Evolutionary conservation across 164 flowering plant species (phyloP), one percentile per base, ranked within the genome.

Genomic region (Litsea cubeba): DNA sequence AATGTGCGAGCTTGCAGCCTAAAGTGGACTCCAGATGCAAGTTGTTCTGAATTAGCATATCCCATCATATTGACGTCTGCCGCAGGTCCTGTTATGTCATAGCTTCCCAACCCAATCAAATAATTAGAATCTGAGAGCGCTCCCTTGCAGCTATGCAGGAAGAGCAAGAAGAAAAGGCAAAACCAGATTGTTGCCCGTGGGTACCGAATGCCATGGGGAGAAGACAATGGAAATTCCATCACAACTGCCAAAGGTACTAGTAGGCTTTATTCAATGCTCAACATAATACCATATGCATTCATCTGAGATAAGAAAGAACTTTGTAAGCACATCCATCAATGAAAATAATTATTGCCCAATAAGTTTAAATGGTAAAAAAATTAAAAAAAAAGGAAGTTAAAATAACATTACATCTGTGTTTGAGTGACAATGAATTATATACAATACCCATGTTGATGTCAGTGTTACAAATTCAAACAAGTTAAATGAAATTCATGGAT

Each of bases 21-120:
- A 79, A 96, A 90, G 85, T 96, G 99, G 74, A 96, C 75, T 12
- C 95, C 97, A 58, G 99, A 89, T 23, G 94, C 89, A 65, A 74
- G 81, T 80, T 92, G 99, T 3, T 91, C 96, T 5, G 82, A 70
- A 78, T 94, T 94, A 46, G 99, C 97, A 83, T 94, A 96, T 58
- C 99, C 99, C 98, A 96, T 96, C 98, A 96, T 91, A 74, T 96
- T 96, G 68, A 91, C 97, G 89, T 96, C 94, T 30, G 97, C 92
- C 1, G 97, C 94, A 57, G 94, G 97, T 49, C 97, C 97, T 0
- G 97, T 90, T 58, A 91, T 90, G 81, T 91, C 97, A 80, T 88
- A 91, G 84, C 92, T 90, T 73, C 97, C 97, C 58, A 91, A 83
- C 40, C 97, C 97, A 73, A 88, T 80, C 82, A 87, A 83, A 68